Evolutionary conservation across 371 early-diverging fungal species (phyloP), one percentile per base, ranked within the genome.

Genomic region (Ordospora colligata): DNA sequence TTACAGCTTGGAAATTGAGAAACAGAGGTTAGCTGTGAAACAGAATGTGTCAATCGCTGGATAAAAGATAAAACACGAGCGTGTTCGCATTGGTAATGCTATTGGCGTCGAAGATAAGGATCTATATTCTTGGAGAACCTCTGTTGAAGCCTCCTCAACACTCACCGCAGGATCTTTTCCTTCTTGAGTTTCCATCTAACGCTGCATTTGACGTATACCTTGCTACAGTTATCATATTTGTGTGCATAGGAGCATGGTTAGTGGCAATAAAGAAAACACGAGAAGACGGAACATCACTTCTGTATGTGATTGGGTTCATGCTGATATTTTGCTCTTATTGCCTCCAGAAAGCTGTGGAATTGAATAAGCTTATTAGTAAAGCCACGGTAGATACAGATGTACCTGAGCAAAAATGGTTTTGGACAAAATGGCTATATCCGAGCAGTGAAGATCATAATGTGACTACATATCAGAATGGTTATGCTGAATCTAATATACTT

Each of bases 311-410:
- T 25, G 74, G 74, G 27, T 43, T 73, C 5, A 25, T 64, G 17
- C 47, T 73, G 14, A 66, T 73, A 42, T 65, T 66, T n/a, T 73
- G 74, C 53, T 49, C 52, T 11, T 63, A 66, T 17, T 43, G 44
- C 43, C 43, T 73, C 7, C 74, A 73, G 8, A 73, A 73, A 44
- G 52, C 43, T 11, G 22, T 66, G 6, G 49, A 44, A 10, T 17
- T 43, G 10, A 66, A 66, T n/a, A 49, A 44, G 43, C 32, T 21
- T 25, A 37, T 49, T n/a, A 45, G 10, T 66, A 49, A 44, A 17
- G 32, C 45, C 6, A 21, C 43, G 27, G 5, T 22, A 0, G 14
- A 66, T 7, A 1, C 47, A 22, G n/a, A 46, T 27, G 9, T 44
- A 7, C 2, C 42, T 11, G 21, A 64, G 17, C 23, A 19, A 7